A percentile compares a stretch with the other conserved stretches of the same genome.
These are phyloP conservation scores for Umbelopsis ramanniana DNA, from an alignment of 192 early-diverging fungal genomes.

Conservation along the genomic window DNA sequence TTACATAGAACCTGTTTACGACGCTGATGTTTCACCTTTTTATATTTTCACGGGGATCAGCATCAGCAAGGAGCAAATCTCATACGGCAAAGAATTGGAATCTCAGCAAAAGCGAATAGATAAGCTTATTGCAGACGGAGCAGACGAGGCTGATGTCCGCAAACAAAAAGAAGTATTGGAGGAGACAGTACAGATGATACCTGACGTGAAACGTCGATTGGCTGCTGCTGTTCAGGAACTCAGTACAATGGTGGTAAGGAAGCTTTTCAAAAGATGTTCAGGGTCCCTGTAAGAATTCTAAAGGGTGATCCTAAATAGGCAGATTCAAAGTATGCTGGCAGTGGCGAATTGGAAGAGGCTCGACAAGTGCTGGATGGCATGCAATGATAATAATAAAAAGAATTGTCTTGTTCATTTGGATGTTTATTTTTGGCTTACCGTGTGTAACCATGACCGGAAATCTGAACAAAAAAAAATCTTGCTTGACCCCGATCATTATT, in stretches of 20 bases:
- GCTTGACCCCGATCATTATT: conserved; percentile 11
- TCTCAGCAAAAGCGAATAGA: conserved; percentile 58
- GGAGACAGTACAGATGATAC: conserved; percentile 64
- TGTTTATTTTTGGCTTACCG: conserved; percentile 15
- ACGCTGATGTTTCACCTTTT: background rate
- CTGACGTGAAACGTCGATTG: conserved; percentile 58
- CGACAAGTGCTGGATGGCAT: conserved; percentile 15
- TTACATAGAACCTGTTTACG: background rate
- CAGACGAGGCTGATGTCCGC: conserved; percentile 59
- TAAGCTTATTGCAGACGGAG: conserved; percentile 51
- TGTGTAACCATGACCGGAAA: conserved; percentile 16
- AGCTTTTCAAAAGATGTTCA: no score
- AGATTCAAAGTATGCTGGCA: conserved; percentile 18
- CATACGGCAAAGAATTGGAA: conserved; percentile 52
- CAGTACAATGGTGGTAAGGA: conserved; percentile 48
- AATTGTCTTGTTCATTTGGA: background rate
- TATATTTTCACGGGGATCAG: conserved; percentile 33
- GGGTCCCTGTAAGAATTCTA: background rate
- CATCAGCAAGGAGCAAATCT: conserved; percentile 52
- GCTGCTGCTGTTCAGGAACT: conserved; percentile 53
- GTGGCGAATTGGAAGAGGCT: conserved; percentile 22
- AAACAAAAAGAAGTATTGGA: conserved; percentile 69
- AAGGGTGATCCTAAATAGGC: background rate
- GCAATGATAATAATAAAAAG: conserved; percentile 10
- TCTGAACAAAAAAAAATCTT: conserved; percentile 18